A percentile compares a stretch with the other conserved stretches of the same genome.
Conservation (phyloP, 179 eudicot species). For the Spinacia oleracea region DNA sequence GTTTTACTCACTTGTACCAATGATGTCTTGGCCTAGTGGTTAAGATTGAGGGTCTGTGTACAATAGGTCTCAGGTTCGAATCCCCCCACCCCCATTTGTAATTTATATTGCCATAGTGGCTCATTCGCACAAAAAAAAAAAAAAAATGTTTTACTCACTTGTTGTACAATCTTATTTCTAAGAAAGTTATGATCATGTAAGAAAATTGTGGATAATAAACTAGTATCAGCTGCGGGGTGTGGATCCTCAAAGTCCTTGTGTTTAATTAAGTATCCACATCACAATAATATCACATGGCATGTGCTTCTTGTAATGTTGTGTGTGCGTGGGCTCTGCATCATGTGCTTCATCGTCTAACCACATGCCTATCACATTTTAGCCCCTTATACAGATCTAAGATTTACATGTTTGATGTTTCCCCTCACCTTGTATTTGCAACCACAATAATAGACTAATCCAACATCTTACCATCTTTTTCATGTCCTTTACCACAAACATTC, state of each 20-base stretch:
- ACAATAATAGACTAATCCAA: not conserved
- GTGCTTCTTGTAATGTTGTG: not conserved
- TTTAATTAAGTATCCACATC: conserved; percentile 2
- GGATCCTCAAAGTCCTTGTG: not conserved
- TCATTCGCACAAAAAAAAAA: too few species aligned
- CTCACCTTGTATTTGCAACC: not conserved
- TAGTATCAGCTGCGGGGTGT: too few species aligned
- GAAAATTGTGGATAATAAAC: too few species aligned
- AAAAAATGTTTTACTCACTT: too few species aligned
- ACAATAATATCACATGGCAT: conserved; percentile 13
- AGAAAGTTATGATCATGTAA: too few species aligned
- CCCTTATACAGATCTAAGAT: conserved; percentile 6
- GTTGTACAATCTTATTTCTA: too few species aligned
- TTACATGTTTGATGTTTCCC: conserved; percentile 2
- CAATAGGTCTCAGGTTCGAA: too few species aligned
- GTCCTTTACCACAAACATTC: not conserved
- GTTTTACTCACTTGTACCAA: too few species aligned
- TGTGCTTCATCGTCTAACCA: not conserved
- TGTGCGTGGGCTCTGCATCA: not conserved
- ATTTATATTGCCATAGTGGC: too few species aligned
- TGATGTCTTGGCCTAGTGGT: too few species aligned
- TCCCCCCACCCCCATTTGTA: too few species aligned
- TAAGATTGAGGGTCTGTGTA: too few species aligned
- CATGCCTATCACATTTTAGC: conserved; percentile 11
- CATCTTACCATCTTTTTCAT: not conserved